These are phyloP conservation scores for Phytophthora aleatoria DNA, from an alignment of 352 stramenopile species.

Conservation along the genomic window DNA sequence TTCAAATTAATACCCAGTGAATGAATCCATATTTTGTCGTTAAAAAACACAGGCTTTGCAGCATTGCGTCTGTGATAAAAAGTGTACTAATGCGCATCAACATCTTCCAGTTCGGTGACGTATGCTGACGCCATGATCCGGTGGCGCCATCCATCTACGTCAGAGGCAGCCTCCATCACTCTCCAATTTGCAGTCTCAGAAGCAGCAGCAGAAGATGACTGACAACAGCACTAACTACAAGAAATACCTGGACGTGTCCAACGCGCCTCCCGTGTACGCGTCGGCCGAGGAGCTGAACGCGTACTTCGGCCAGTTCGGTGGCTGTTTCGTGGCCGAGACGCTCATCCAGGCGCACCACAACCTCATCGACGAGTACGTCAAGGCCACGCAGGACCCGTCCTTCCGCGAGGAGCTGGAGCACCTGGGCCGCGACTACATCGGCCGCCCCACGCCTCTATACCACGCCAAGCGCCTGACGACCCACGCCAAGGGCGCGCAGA, in stretches of 20 bases:
- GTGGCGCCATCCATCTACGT: slow-evolving; percentile 13
- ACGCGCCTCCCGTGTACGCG: slow-evolving; percentile 74
- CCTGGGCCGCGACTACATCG: slow-evolving; percentile 94
- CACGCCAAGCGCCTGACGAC: slow-evolving; percentile 95
- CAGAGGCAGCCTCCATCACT: slow-evolving; percentile 6
- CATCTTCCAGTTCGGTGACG: slow-evolving; percentile 18
- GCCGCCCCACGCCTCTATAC: slow-evolving; percentile 96
- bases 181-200: slow-evolving; percentile 22
- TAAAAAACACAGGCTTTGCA: not conserved
- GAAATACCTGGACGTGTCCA: slow-evolving; percentile 72
- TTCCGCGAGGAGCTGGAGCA: slow-evolving; percentile 96
- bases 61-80: not conserved
- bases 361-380: slow-evolving; percentile 94
- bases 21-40: no score
- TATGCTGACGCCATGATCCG: slow-evolving; percentile 25
- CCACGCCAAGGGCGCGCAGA: slow-evolving; percentile 92
- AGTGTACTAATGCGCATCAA: slow-evolving; percentile 24
- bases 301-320: slow-evolving; percentile 95
- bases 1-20: no score
- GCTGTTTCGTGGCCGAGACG: slow-evolving; percentile 98
- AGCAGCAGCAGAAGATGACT: not conserved
- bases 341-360: slow-evolving; percentile 96
- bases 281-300: slow-evolving; percentile 65
- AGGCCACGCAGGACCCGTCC: slow-evolving; percentile 93
- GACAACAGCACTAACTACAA: slow-evolving; percentile 11